Base-by-base conservation (phyloP, 2,329 filamentous ascomycete species). In the Ophiobolus disseminans region DNA sequence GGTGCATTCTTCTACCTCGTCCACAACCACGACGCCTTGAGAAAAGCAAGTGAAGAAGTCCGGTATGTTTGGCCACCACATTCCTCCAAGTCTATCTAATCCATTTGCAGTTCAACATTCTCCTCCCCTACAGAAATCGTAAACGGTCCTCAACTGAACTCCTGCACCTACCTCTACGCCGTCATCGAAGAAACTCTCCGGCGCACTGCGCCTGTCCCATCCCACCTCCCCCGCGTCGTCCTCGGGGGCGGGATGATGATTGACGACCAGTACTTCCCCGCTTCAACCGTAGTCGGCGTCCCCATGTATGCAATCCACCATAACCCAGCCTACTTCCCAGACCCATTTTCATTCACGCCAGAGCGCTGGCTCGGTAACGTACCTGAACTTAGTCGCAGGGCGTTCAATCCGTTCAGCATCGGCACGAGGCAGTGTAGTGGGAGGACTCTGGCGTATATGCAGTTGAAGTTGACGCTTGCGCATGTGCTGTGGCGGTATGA, bases 371-470 rank as follows among this genome's bases (percentile, higher is more conserved):
- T 62, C 9, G 50, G 61, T 30, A 42, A 22, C n/a, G 10, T 9
- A 50, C 50, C 31, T n/a, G 35, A 42, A 21, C 11, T 48, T 21
- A 44, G 45, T 3, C 32, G 40, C 14, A 47, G 26, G 30, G 88
- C 88, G 0, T 92, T 89, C 70, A 88, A 84, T 52, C 87, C 89
- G 1, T 90, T 90, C 57, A 84, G 82, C 20, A 74, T 88, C 48
- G 87, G 87, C 0, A 53, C 45, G 0, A 48, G 0, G 80, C 85
- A 1, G 75, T 90, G 87, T 63, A 87, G 88, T 40, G 87, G 87
- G 1, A 88, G 87, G 76, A 79, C 79, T 1, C 70, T 88, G 35
- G 85, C 84, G 2, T 86, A 88, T 57, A 75, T 81, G 42, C 85
- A 88, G 75, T 82, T 87, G 80, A 82, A 76, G 54, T 80, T 82